Conservation (phyloP, 2,329 filamentous ascomycete species). For the Pseudogymnoascus sp. region DNA sequence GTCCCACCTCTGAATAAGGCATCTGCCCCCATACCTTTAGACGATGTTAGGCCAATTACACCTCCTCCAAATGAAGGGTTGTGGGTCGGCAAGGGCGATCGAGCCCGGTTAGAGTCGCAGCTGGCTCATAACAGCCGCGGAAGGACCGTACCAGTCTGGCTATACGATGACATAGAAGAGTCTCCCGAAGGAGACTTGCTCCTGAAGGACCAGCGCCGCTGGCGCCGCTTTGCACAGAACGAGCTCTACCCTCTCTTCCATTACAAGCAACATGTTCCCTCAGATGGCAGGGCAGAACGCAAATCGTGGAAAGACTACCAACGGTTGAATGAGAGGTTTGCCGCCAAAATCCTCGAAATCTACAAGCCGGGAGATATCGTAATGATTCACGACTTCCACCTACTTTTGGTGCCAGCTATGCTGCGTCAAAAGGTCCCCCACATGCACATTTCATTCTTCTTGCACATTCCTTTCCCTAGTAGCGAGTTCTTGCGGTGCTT, state of each 20-base stretch:
- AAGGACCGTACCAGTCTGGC: slow-evolving; percentile 81
- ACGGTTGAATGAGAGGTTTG: slow-evolving; percentile 86
- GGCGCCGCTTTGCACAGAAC: slow-evolving; percentile 85
- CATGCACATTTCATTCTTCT: slow-evolving; percentile 90
- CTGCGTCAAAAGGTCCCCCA: slow-evolving; percentile 78
- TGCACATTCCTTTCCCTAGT: slow-evolving; percentile 91
- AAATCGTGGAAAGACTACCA: slow-evolving; percentile 89
- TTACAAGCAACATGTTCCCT: slow-evolving; percentile 90
- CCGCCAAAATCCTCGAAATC: slow-evolving; percentile 76
- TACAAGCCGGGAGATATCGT: slow-evolving; percentile 93
- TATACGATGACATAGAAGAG: slow-evolving; percentile 68
- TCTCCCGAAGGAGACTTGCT: slow-evolving; percentile 57
- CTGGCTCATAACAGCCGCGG: slow-evolving; percentile 67
- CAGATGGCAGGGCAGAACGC: slow-evolving; percentile 73
- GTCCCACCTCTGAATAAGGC: slow-evolving; percentile 60
- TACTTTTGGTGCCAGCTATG: slow-evolving; percentile 82
- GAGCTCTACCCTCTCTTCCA: slow-evolving; percentile 90
- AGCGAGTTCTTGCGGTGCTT: slow-evolving; percentile 91
- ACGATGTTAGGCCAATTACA: slow-evolving; percentile 50
- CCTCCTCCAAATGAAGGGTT: slow-evolving; percentile 60
- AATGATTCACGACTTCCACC: slow-evolving; percentile 89
- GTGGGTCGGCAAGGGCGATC: slow-evolving; percentile 62
- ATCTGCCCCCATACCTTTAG: slow-evolving; percentile 71
- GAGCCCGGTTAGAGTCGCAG: slow-evolving; percentile 65
- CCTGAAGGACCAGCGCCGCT: slow-evolving; percentile 75